phyloP scores from a whole-genome alignment of 1,139 yeast species.

The Scheffersomyces segobiensis region DNA sequence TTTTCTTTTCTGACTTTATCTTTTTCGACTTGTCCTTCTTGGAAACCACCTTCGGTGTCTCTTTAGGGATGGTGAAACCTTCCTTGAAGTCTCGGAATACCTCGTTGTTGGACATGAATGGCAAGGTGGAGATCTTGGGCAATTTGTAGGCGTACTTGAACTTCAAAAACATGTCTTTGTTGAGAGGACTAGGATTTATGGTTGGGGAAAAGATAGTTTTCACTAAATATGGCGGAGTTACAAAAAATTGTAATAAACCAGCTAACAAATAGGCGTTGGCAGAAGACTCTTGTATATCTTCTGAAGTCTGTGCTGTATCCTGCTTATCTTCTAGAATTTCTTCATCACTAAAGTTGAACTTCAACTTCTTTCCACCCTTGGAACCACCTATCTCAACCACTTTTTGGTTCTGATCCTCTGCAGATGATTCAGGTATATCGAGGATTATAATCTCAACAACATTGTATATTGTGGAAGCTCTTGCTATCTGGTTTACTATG shows the following conservation, averaged over 20 bases:
- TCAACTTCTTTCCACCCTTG: constrained; percentile 32
- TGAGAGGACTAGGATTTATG: constrained; percentile 18
- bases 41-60: constrained; percentile 38
- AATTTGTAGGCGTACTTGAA: constrained; percentile 67
- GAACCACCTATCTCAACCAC: constrained; percentile 23
- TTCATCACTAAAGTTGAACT: constrained; percentile 37
- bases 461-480: constrained; percentile 65
- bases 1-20: constrained; percentile 48
- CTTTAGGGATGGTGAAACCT: constrained; percentile 69
- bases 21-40: constrained; percentile 37
- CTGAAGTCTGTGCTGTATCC: constrained; percentile 16
- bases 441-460: constrained; percentile 74
- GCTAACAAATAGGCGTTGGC: constrained; percentile 57
- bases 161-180: constrained; percentile 35
- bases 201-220: constrained; percentile 52
- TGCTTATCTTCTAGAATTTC: constrained; percentile 11
- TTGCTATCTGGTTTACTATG: constrained; percentile 76
- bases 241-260: constrained; percentile 71
- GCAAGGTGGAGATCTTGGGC: constrained; percentile 73
- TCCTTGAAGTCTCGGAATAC: constrained; percentile 49
- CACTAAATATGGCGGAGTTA: constrained; percentile 83
- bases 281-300: constrained; percentile 9
- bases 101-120: constrained; percentile 61
- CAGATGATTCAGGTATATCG: constrained; percentile 39
- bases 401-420: constrained; percentile 17